Evolutionary conservation across 305 asterid genomes (phyloP).

Genomic region (Fraxinus floribunda): DNA sequence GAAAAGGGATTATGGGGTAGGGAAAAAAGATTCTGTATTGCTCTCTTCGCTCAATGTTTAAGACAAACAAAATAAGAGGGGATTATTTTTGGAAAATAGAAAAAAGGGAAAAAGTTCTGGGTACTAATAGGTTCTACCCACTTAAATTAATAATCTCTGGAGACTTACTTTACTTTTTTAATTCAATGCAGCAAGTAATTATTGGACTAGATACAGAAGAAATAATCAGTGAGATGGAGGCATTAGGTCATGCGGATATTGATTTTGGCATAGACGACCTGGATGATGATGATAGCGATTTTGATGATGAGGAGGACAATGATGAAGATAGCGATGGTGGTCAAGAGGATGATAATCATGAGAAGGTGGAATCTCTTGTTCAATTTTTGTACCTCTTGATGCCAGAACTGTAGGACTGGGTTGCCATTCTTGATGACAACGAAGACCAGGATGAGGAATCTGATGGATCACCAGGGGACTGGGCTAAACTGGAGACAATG

Average conservation of each 20-base stretch:
- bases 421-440: conserved; percentile 48
- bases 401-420: background rate
- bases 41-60: background rate
- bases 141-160: conserved; percentile 11
- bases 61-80: background rate
- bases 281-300: conserved; percentile 66
- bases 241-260: conserved; percentile 63
- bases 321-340: conserved; percentile 55
- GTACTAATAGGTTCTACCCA: background rate
- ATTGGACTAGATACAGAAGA: conserved; percentile 86
- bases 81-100: background rate
- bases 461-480: conserved; percentile 82
- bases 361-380: conserved; percentile 29
- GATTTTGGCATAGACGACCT: conserved; percentile 65
- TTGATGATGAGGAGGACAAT: conserved; percentile 62
- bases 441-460: conserved; percentile 71
- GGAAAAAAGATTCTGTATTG: background rate
- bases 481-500: conserved; percentile 97
- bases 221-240: conserved; percentile 75
- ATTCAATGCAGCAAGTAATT: conserved; percentile 82
- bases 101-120: background rate
- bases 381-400: conserved; percentile 19
- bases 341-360: conserved; percentile 41
- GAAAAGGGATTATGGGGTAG: background rate
- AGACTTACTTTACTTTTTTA: conserved; percentile 34